Evolutionary conservation across 352 stramenopile genomes (phyloP).

Genomic region (Phytopythium mirpurense): DNA sequence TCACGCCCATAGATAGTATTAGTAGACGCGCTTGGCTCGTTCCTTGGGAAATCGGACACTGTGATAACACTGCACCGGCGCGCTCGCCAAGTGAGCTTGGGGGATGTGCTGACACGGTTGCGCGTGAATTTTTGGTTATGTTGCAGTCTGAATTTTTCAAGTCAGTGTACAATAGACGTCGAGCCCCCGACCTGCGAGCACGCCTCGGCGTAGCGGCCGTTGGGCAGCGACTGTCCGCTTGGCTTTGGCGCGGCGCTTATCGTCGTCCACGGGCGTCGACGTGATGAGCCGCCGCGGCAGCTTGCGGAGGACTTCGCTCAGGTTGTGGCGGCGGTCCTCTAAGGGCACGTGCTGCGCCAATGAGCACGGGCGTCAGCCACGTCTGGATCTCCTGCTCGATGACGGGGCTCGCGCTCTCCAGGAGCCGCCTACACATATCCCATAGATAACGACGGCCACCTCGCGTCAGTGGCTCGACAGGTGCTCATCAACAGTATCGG

Average conservation of each 20-base stretch:
- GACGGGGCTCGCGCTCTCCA: constrained; percentile 21
- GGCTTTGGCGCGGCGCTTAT: constrained; percentile 12
- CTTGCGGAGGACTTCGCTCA: constrained; percentile 24
- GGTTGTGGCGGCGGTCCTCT: constrained; percentile 34
- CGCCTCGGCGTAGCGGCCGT: constrained; percentile 37
- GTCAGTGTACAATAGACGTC: too few species aligned
- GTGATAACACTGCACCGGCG: too few species aligned
- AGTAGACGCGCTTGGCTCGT: not conserved
- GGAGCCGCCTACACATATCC: constrained; percentile 32
- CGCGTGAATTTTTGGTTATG: too few species aligned
- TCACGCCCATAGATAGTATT: not conserved
- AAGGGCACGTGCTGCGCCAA: constrained; percentile 50
- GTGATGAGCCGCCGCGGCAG: constrained; percentile 27
- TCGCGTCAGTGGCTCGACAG: too few species aligned
- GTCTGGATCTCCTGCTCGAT: constrained; percentile 25
- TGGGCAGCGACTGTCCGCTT: constrained; percentile 19
- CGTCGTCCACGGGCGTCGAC: constrained; percentile 33
- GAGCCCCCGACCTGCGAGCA: constrained; percentile 40
- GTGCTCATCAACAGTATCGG: too few species aligned
- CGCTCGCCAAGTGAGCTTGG: not conserved
- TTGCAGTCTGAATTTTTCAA: too few species aligned
- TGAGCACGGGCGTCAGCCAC: constrained; percentile 15
- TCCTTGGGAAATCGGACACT: too few species aligned
- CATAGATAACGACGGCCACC: too few species aligned
- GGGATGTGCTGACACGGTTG: not conserved